These are phyloP conservation scores for Coemansia pectinata DNA, from an alignment of 192 early-diverging fungal genomes.

Conservation along the genomic window DNA sequence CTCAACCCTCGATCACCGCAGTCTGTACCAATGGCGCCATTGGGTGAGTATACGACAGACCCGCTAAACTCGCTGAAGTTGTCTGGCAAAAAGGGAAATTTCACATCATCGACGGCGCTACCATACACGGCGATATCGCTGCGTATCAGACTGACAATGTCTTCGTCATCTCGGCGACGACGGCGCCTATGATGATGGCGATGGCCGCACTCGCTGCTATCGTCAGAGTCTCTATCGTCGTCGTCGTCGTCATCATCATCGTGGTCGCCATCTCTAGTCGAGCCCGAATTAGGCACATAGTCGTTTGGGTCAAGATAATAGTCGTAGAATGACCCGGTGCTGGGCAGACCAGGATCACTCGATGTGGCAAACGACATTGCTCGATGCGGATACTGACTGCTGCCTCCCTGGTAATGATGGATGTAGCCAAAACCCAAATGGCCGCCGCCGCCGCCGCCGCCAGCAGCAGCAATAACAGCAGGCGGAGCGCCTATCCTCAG, in stretches of 20 bases:
- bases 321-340: slow-evolving; percentile 32
- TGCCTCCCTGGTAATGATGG: neutral
- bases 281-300: slow-evolving; percentile 17
- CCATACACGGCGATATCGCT: slow-evolving; percentile 49
- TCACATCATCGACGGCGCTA: slow-evolving; percentile 43
- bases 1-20: slow-evolving; percentile 11
- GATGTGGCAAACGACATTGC: slow-evolving; percentile 42
- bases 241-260: neutral
- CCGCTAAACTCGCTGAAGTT: slow-evolving; percentile 51
- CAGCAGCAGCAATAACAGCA: slow-evolving; percentile 4
- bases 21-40: slow-evolving; percentile 6
- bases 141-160: slow-evolving; percentile 38
- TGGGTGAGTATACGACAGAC: slow-evolving; percentile 29
- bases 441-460: neutral
- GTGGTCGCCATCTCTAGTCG: neutral
- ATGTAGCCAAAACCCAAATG: slow-evolving; percentile 11
- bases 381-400: slow-evolving; percentile 4
- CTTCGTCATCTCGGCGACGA: slow-evolving; percentile 9
- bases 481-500: slow-evolving; percentile 28
- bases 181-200: neutral
- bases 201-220: slow-evolving; percentile 7
- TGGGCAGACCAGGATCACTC: slow-evolving; percentile 32
- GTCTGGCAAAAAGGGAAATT: slow-evolving; percentile 49
- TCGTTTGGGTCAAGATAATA: slow-evolving; percentile 23
- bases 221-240: neutral